Evolutionary conservation across 768 basidiomycete genomes (phyloP), one percentile per base, ranked within the genome.

Genomic region (Podaxis sp.): DNA sequence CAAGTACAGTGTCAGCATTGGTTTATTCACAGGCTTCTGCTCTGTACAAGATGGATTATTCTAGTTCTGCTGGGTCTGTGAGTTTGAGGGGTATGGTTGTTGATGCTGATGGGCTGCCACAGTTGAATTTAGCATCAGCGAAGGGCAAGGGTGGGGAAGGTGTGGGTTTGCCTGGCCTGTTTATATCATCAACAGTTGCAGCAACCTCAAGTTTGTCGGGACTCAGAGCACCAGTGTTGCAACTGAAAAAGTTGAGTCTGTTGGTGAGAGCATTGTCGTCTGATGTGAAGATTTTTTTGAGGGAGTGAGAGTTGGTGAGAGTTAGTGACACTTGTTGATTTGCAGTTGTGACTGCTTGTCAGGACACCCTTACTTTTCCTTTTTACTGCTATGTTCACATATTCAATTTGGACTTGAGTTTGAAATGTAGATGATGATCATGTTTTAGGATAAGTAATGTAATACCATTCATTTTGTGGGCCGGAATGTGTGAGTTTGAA

Each of bases 161-260:
- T 41, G 26, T 20, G 37, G 22, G 17, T 60, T 28, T 26, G 8
- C 6, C 20, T 24, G 49, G 49, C 8, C 48, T 4, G 22, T 11
- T 7, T n/a, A n/a, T n/a, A 10, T 5, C 7, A 30, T 30, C 30
- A 8, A 7, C 49, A 13, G n/a, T n/a, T n/a, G n/a, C n/a, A n/a
- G n/a, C n/a, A n/a, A n/a, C n/a, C n/a, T 26, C 38, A 37, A 46
- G 33, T 22, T 33, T 10, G 30, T 33, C 30, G 30, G 56, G 59
- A n/a, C n/a, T n/a, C 24, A 55, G 37, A 26, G n/a, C n/a, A 20
- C 55, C 37, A 4, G 41, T 20, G n/a, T 44, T 65, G 2, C 66
- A 67, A 26, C 70, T 68, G 8, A 67, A 65, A 60, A 68, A 65
- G 41, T 71, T 68, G n/a, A 71, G 70, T 54, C 70, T 68, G 33